Evolutionary conservation across 371 early-diverging fungal genomes (phyloP).

Genomic region (Mucor saturninus): DNA sequence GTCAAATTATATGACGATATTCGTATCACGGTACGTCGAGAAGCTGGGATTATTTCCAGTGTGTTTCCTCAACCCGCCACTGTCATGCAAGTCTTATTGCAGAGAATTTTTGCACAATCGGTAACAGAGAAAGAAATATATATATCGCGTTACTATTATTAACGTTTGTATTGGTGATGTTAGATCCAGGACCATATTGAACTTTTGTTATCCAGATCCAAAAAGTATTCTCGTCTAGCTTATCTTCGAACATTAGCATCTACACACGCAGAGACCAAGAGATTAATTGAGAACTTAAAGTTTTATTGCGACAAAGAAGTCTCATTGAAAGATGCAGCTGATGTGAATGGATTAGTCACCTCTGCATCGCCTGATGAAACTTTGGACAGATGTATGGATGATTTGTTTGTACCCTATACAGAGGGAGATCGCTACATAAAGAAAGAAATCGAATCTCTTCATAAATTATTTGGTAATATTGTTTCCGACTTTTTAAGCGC

Average conservation of each 20-base stretch:
- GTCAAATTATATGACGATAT: conserved; percentile 85
- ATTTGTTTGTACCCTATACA: conserved; percentile 94
- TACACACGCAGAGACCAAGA: conserved; percentile 76
- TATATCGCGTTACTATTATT: not conserved
- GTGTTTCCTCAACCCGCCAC: conserved; percentile 93
- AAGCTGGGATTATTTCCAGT: conserved; percentile 86
- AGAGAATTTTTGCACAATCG: conserved; percentile 94
- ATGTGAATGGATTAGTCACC: conserved; percentile 41
- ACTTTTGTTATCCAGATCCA: conserved; percentile 71
- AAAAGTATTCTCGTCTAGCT: conserved; percentile 69
- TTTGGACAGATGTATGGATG: conserved; percentile 89
- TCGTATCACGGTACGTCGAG: conserved; percentile 76
- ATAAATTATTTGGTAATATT: conserved; percentile 65
- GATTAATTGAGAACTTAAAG: conserved; percentile 78
- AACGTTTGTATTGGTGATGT: not conserved
- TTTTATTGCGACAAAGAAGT: conserved; percentile 63
- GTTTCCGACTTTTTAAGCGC: conserved; percentile 49
- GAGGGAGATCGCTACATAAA: conserved; percentile 86
- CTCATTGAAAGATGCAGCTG: conserved; percentile 28
- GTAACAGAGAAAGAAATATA: conserved; percentile 44
- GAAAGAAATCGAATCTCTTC: conserved; percentile 71
- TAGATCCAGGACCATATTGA: conserved; percentile 91
- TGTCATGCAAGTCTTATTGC: conserved; percentile 91
- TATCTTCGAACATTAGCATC: conserved; percentile 82
- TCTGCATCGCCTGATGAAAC: conserved; percentile 61